Percentiles rank a stretch among this genome's conserved stretches.
These are phyloP conservation scores for Rutstroemia sp. DNA, from an alignment of 2,329 filamentous ascomycete genomes.

Conservation along the genomic window DNA sequence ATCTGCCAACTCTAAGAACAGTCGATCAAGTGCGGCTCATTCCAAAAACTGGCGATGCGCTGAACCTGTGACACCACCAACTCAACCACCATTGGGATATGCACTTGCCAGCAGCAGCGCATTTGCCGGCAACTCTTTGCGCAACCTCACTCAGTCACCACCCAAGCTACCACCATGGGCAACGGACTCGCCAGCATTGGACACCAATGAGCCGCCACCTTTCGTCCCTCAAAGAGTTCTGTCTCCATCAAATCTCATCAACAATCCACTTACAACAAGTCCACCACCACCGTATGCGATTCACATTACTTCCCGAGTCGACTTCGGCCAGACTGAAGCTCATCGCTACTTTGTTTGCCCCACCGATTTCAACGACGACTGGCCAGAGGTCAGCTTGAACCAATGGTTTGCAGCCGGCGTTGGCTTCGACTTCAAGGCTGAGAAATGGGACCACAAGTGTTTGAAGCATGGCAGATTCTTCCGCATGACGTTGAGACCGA, in stretches of 20 bases:
- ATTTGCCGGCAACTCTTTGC: neutral
- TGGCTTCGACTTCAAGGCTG: conserved; percentile 20
- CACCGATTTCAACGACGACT: conserved; percentile 16
- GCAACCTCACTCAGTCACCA: neutral
- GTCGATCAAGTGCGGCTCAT: too few species aligned
- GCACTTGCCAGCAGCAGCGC: neutral
- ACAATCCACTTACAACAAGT: conserved; percentile 18
- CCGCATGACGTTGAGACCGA: conserved; percentile 22
- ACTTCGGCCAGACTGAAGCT: conserved; percentile 22
- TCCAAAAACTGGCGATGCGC: too few species aligned
- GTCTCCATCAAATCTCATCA: conserved; percentile 15
- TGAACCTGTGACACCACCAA: neutral
- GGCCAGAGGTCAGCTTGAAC: conserved; percentile 18
- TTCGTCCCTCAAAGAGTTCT: conserved; percentile 13
- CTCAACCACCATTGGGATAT: neutral
- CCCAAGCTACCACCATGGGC: neutral
- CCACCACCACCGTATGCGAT: conserved; percentile 19
- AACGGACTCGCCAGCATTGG: neutral
- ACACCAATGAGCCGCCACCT: neutral
- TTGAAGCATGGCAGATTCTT: conserved; percentile 20
- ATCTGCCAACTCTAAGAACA: too few species aligned
- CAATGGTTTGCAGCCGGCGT: conserved; percentile 24
- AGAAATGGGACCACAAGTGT: conserved; percentile 27
- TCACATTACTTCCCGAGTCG: conserved; percentile 21
- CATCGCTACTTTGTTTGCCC: conserved; percentile 26